Evolutionary conservation across 441 rosid genomes (phyloP).

Genomic region (Gossypium trilobum): DNA sequence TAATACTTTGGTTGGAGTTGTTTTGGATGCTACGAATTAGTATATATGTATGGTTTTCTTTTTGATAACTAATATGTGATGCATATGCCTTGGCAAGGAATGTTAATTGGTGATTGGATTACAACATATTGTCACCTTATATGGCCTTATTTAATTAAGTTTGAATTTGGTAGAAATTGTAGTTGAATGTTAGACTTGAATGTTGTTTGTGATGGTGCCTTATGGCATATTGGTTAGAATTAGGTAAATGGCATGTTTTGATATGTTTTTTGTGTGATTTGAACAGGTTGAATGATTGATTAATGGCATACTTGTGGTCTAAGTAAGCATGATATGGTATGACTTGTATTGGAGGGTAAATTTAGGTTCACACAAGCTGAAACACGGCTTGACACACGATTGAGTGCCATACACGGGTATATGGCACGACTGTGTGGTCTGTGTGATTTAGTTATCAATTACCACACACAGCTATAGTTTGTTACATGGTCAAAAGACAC

Average conservation of each 20-base stretch:
- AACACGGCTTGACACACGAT: not conserved
- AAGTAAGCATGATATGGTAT: not conserved
- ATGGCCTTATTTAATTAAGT: not conserved
- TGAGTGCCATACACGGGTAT: no score
- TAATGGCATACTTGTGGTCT: not conserved
- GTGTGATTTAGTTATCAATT: no score
- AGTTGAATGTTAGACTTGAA: not conserved
- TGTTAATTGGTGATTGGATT: not conserved
- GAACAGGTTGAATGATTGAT: not conserved
- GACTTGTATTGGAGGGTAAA: not conserved
- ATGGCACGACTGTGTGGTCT: no score
- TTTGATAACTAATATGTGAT: not conserved
- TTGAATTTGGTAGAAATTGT: not conserved
- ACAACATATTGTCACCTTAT: not conserved
- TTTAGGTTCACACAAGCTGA: not conserved
- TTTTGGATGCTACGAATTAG: not conserved
- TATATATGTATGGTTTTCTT: not conserved
- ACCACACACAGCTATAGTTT: no score
- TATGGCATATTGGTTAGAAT: not conserved
- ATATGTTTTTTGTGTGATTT: not conserved
- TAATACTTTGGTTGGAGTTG: not conserved
- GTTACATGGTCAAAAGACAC: no score
- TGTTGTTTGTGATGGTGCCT: not conserved
- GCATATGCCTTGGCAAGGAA: not conserved
- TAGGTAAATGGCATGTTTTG: not conserved